Evolutionary conservation across 2,329 filamentous ascomycete species (phyloP).

Genomic region (Orbilia oligospora): DNA sequence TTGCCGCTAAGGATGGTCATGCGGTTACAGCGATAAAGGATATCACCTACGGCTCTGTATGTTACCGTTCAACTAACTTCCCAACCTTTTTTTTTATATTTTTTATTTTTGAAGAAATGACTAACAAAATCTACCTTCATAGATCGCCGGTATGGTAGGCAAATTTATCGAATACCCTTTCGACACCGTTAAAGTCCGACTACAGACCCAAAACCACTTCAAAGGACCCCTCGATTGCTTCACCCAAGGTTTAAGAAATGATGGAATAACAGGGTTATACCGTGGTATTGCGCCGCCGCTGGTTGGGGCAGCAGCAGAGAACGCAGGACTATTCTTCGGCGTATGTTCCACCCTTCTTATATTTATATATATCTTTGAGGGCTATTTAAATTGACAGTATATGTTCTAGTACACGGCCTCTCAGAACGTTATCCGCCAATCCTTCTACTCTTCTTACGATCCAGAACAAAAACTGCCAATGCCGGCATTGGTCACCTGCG

Average conservation of each 20-base stretch:
- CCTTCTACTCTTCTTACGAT: constrained; percentile 72
- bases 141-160: constrained; percentile 87
- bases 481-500: constrained; percentile 81
- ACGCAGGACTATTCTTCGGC: constrained; percentile 91
- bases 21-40: constrained; percentile 83
- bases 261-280: constrained; percentile 87
- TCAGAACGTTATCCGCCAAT: constrained; percentile 75
- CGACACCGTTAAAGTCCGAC: constrained; percentile 96
- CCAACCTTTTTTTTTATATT: too few relatives aligned
- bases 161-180: constrained; percentile 99
- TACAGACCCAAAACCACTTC: constrained; percentile 95
- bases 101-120: too few relatives aligned
- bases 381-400: background rate
- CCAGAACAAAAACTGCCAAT: constrained; percentile 78
- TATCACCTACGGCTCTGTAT: constrained; percentile 86
- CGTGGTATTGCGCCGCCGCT: constrained; percentile 93
- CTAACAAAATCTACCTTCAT: background rate
- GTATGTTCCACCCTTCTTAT: too few relatives aligned
- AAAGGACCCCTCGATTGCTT: constrained; percentile 93
- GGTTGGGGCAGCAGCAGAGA: constrained; percentile 91
- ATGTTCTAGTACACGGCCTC: constrained; percentile 68
- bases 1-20: constrained; percentile 67
- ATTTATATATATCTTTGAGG: background rate
- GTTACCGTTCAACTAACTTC: constrained; percentile 65
- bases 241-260: constrained; percentile 82